Evolutionary conservation across 2,329 filamentous ascomycete genomes (phyloP), one percentile per base, ranked within the genome.

Genomic region (Dactylonectria estremocensis): DNA sequence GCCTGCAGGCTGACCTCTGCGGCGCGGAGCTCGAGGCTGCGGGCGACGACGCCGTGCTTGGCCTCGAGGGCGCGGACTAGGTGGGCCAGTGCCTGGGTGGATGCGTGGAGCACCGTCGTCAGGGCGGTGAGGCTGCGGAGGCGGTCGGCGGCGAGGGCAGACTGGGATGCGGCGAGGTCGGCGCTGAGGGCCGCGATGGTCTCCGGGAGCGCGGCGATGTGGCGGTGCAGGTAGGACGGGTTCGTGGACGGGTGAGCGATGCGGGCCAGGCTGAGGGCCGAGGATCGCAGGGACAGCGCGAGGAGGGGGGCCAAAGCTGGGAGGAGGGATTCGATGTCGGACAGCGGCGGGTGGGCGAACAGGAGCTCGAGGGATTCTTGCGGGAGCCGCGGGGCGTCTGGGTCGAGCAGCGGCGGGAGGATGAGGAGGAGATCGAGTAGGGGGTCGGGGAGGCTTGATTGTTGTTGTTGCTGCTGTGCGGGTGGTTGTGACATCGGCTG

Each of bases 141-240:
- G 11, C 87, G 85, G 5, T 81, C 74, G 1, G 67, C 66, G 0
- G 80, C 76, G 7, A 89, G 80, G 2, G 75, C 61, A 3, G 71
- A 61, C 31, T 80, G 77, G 1, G 80, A 72, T 3, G 73, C 67
- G 2, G 74, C 64, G 5, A 85, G 74, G 3, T 78, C 68, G 13
- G 75, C 37, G n/a, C 73, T 76, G 1, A 89, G 82, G 2, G 79
- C 65, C 4, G 77, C 69, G 18, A 85, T 77, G 24, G 82, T 78
- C 1, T 78, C 69, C 0, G 85, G 80, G 2, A 92, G 80, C 18
- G 82, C 79, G 1, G 88, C 81, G 56, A 91, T 85, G 24, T 83
- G 78, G 20, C 89, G 88, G 79, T 91, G 89, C n/a, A 90, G 80
- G 74, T 83, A 88, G 20, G 87, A 87, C 0, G 87, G 81, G 76